Base-by-base conservation (phyloP, 23 red algal genomes). In the Gracilariopsis chorda region DNA sequence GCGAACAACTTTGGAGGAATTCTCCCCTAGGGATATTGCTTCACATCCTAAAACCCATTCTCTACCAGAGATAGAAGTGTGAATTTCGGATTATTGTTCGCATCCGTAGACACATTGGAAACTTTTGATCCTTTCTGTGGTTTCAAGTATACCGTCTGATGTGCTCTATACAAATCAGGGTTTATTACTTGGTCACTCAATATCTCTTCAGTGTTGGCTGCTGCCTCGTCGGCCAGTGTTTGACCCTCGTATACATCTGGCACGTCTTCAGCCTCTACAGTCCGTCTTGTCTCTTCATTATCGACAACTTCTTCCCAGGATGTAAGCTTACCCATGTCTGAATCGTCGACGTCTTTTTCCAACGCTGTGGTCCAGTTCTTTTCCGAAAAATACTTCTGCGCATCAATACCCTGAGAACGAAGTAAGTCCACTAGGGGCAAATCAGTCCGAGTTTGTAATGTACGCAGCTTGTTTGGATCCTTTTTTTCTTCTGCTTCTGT, bases 161-260 rank as follows among this genome's bases (percentile, higher is more conserved):
- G 51, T 4, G 63, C 46, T 17, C 17, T 16, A 49, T 92, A 92
- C 4, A 62, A 24, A 43, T 51, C 46, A 7, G 73, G 46, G 45
- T 92, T 77, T 29, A 92, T 80, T 7, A 75, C 88, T 92, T 92
- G 88, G 21, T 36, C 24, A 19, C 79, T 37, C 19, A 92, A 61
- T 0, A 92, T 40, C 27, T 92, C 88, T n/a, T 70, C 79, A 25
- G 83, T 36, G 14, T 36, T 42, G 44, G 83, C 56, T 3, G 60
- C 41, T 24, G 88, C 88, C 39, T 92, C 88, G 21, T 41, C 35
- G 3, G 37, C 77, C 17, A 92, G 32, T 35, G 30, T 25, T 14
- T 46, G 16, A 17, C 48, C 29, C 45, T 83, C 75, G 24, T 9
- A 30, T 2, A 25, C 88, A 60, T 92, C 64, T 19, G 29, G 64